These are phyloP conservation scores for Scleroderma bovista DNA, from an alignment of 768 basidiomycete species.

Conservation along the genomic window DNA sequence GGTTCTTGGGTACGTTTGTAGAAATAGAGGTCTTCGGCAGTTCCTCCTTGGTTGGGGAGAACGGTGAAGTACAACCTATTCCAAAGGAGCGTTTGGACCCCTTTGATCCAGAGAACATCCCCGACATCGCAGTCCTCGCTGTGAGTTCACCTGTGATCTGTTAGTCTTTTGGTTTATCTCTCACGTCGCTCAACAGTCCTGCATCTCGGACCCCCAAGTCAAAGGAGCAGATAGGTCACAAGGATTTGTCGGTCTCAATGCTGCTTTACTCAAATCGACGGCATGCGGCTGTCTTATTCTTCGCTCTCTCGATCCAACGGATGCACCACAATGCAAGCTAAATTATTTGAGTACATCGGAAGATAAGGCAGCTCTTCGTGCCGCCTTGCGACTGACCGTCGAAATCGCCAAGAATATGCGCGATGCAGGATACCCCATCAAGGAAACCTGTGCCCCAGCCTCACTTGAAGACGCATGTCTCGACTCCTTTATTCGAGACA, in stretches of 20 bases:
- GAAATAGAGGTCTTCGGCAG: slow-evolving; percentile 28
- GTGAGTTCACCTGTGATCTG: slow-evolving; percentile 10
- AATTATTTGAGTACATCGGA: not conserved
- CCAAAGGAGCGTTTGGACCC: slow-evolving; percentile 15
- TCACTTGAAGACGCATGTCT: not conserved
- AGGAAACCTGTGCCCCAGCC: not conserved
- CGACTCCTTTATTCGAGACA: not conserved
- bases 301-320: slow-evolving; percentile 11
- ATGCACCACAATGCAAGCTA: slow-evolving; percentile 12
- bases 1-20: slow-evolving; percentile 26
- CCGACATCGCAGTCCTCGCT: slow-evolving; percentile 38
- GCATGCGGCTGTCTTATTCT: slow-evolving; percentile 17
- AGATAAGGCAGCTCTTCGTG: slow-evolving; percentile 16
- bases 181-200: slow-evolving; percentile 5
- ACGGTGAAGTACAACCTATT: slow-evolving; percentile 3
- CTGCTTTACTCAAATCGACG: slow-evolving; percentile 18
- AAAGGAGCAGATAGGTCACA: slow-evolving; percentile 3
- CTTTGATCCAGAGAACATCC: slow-evolving; percentile 19
- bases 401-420: slow-evolving; percentile 19
- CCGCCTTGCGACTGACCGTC: slow-evolving; percentile 5
- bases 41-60: slow-evolving; percentile 22
- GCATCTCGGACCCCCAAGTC: slow-evolving; percentile 8
- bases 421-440: slow-evolving; percentile 15
- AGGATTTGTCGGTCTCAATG: slow-evolving; percentile 23
- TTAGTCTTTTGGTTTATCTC: not conserved